A percentile compares a stretch with the other conserved stretches of the same genome.
Evolutionary conservation across 2,329 filamentous ascomycete genomes (phyloP).

Genomic region (Didymella lethalis): DNA sequence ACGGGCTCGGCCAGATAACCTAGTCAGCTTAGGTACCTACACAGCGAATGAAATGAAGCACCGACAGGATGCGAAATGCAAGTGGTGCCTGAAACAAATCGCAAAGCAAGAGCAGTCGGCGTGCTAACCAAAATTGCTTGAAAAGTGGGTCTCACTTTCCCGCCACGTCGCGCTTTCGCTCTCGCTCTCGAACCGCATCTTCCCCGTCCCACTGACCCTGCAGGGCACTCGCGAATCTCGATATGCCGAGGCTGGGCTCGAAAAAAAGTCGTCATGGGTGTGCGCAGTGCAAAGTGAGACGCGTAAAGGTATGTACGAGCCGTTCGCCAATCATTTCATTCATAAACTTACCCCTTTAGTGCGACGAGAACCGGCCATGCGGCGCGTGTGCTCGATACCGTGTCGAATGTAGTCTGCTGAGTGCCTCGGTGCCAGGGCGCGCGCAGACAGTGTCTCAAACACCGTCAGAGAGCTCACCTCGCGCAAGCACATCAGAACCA

Average conservation of each 20-base stretch:
- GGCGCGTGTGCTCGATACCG: constrained; percentile 39
- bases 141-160: not conserved
- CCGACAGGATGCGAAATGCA: not conserved
- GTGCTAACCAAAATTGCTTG: constrained; percentile 5
- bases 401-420: constrained; percentile 42
- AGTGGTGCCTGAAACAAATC: not conserved
- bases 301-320: constrained; percentile 39
- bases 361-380: constrained; percentile 42
- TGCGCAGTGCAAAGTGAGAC: constrained; percentile 37
- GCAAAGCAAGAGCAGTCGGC: not conserved
- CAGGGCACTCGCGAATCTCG: constrained; percentile 4
- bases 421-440: constrained; percentile 4
- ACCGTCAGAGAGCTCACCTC: constrained; percentile 11
- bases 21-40: not conserved
- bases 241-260: constrained; percentile 34
- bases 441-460: constrained; percentile 8
- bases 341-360: constrained; percentile 25
- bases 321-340: not conserved
- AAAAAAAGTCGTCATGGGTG: constrained; percentile 40
- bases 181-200: constrained; percentile 27
- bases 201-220: constrained; percentile 2
- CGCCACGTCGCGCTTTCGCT: constrained; percentile 28
- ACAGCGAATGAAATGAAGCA: not conserved
- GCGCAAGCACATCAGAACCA: constrained; percentile 2
- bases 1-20: not conserved